Conservation (phyloP, 805 yeast species). For the Cyberlindnera petersonii region DNA sequence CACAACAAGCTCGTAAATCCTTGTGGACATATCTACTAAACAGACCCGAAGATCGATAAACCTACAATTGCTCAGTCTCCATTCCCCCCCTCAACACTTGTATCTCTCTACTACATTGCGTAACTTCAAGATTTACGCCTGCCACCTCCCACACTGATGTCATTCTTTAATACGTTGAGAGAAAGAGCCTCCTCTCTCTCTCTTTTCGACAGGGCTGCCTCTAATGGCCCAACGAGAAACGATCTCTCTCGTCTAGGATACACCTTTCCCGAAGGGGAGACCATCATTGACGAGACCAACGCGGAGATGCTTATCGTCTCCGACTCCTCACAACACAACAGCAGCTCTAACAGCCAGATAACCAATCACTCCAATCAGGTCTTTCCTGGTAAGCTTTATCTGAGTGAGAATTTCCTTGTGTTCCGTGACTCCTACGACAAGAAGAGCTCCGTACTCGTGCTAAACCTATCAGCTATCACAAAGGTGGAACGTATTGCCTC, state of each 20-base stretch:
- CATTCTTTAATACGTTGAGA: constrained; percentile 42
- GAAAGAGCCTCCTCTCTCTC: constrained; percentile 43
- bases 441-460: constrained; percentile 58
- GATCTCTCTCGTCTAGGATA: constrained; percentile 66
- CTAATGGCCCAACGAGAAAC: constrained; percentile 39
- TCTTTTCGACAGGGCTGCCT: constrained; percentile 36
- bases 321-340: constrained; percentile 14
- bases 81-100: too few species aligned
- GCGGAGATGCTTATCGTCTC: constrained; percentile 51
- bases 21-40: too few species aligned
- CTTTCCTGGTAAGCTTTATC: constrained; percentile 60
- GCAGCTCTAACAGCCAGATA: constrained; percentile 10
- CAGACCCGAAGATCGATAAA: too few species aligned
- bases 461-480: constrained; percentile 75
- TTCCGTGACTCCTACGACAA: constrained; percentile 71
- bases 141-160: constrained; percentile 31
- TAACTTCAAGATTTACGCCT: too few species aligned
- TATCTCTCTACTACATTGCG: too few species aligned
- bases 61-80: too few species aligned
- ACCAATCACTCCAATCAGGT: constrained; percentile 30
- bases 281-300: constrained; percentile 57
- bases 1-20: too few species aligned
- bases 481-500: constrained; percentile 85
- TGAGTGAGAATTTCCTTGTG: constrained; percentile 72
- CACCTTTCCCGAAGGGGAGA: constrained; percentile 68